phyloP scores from a whole-genome alignment of 2,329 filamentous ascomycete genomes.

The Bisporella sp. region DNA sequence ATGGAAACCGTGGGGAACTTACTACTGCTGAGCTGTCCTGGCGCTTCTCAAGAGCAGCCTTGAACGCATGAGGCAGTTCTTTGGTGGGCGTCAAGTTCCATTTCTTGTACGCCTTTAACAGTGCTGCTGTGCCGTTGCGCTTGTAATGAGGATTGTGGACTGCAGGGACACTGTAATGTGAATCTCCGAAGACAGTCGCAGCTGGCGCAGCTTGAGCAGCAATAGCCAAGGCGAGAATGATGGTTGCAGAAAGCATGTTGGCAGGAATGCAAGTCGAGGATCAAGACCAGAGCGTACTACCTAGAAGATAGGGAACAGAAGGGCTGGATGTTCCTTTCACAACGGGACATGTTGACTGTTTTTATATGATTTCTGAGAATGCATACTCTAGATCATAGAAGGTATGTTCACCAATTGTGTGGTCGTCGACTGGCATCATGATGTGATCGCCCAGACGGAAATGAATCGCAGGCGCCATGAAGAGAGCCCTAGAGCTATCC shows the following conservation, averaged over 20 bases:
- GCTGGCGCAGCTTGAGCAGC: slow-evolving; percentile 17
- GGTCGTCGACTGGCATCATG: no score
- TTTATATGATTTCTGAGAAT: no score
- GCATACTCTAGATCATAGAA: no score
- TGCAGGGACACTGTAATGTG: slow-evolving; percentile 19
- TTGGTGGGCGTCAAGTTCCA: slow-evolving; percentile 21
- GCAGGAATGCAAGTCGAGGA: no score
- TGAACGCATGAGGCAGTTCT: slow-evolving; percentile 17
- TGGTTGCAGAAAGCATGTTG: slow-evolving; percentile 22
- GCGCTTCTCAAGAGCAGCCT: slow-evolving; percentile 15
- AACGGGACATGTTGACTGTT: no score
- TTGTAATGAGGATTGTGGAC: slow-evolving; percentile 19
- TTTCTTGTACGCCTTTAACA: slow-evolving; percentile 27
- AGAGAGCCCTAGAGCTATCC: no score
- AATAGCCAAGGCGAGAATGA: slow-evolving; percentile 20
- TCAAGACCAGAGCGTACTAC: slow-evolving; percentile 4
- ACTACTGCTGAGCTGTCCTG: slow-evolving; percentile 21
- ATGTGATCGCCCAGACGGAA: no score
- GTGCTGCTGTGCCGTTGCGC: slow-evolving; percentile 25
- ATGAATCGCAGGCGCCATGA: no score
- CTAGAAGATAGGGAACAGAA: slow-evolving; percentile 4
- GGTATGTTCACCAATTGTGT: no score
- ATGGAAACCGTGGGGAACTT: no score
- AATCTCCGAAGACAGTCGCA: not conserved
- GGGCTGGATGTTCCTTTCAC: no score